phyloP scores from a whole-genome alignment of 2,329 filamentous ascomycete species.

The Davidsoniella eucalypti region DNA sequence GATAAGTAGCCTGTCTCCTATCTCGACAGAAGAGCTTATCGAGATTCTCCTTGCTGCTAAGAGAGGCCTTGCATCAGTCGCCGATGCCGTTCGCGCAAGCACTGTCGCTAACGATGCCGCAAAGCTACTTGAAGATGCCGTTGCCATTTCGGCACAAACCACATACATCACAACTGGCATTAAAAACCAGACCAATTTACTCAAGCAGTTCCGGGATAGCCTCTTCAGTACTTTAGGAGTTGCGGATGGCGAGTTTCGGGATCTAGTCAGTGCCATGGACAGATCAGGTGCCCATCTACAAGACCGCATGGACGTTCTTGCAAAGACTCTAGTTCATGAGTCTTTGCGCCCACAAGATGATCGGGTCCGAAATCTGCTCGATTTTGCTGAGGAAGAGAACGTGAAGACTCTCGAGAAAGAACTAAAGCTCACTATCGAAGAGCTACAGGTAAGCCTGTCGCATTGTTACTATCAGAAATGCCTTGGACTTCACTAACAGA shows the following conservation, averaged over 20 bases:
- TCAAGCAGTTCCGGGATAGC: slow-evolving; percentile 33
- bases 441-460: slow-evolving; percentile 40
- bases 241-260: slow-evolving; percentile 42
- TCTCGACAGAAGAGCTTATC: slow-evolving; percentile 56
- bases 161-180: slow-evolving; percentile 51
- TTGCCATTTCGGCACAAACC: slow-evolving; percentile 53
- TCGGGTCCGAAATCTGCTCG: slow-evolving; percentile 46
- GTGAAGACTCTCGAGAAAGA: slow-evolving; percentile 49
- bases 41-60: slow-evolving; percentile 75
- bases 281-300: slow-evolving; percentile 47
- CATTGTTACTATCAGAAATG: background rate
- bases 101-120: slow-evolving; percentile 68
- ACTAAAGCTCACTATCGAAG: slow-evolving; percentile 54
- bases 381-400: slow-evolving; percentile 60
- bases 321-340: slow-evolving; percentile 45
- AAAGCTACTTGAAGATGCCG: slow-evolving; percentile 59
- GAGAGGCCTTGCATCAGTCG: slow-evolving; percentile 69
- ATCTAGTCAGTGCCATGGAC: slow-evolving; percentile 48
- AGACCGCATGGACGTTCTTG: slow-evolving; percentile 48
- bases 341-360: slow-evolving; percentile 43
- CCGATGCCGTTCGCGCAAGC: slow-evolving; percentile 68
- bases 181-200: slow-evolving; percentile 34
- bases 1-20: background rate
- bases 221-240: slow-evolving; percentile 40
- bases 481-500: background rate